Base-by-base conservation (phyloP, 2,329 filamentous ascomycete species). In the Clarireedia hainanense region DNA sequence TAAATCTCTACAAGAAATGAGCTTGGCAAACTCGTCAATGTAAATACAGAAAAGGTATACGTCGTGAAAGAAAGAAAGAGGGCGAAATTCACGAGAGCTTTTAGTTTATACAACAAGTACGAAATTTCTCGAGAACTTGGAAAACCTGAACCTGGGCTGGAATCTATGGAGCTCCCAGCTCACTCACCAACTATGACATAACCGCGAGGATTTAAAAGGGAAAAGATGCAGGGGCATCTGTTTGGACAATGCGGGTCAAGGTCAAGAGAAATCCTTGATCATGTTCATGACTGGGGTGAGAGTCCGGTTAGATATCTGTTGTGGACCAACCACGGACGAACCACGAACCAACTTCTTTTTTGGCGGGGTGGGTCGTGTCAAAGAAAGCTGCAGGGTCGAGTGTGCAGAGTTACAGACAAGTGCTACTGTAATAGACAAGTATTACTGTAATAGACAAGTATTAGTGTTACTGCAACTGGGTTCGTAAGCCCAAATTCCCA, bases 111-210 rank as follows among this genome's bases (percentile, higher is more conserved):
- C 47, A 26, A 42, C n/a, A 40, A 26, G n/a, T 14, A 52, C 23
- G 6, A 20, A 30, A 17, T 36, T 17, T 15, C 27, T 23, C 7
- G 45, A 48, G 39, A 54, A 54, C 51, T 54, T 54, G 51, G 51
- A 54, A 54, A 40, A n/a, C 39, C 17, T 42, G 39, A 42, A 39
- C 43, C 39, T 52, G 50, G 40, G 20, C 20, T 17, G 26, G 9
- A 42, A 23, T 49, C 51, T 54, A 49, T 49, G 51, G 51, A 54
- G 42, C 50, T 52, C 47, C 42, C 24, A 47, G 15, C 20, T 40
- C 47, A 54, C 14, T 20, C 14, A 20, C 39, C 15, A 30, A 30
- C 51, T 54, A 54, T 54, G 51, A 54, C 51, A 54, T 54, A 54
- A 49, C 45, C 43, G 43, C 34, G 39, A 24, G 43, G 43, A n/a